phyloP scores from a whole-genome alignment of 2,329 filamentous ascomycete genomes.

The Fusarium humuli region DNA sequence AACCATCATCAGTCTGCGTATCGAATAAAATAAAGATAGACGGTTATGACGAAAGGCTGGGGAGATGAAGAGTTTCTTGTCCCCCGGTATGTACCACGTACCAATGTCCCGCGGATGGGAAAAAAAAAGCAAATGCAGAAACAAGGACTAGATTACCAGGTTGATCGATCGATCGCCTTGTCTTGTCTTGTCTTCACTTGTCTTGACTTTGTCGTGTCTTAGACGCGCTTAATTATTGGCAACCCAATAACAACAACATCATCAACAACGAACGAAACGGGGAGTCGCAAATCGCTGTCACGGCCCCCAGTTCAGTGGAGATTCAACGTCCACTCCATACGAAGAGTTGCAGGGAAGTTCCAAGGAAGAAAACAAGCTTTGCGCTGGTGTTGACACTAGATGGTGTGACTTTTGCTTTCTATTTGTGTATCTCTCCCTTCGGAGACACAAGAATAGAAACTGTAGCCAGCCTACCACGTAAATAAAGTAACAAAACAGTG shows the following conservation, averaged over 20 bases:
- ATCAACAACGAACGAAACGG: not conserved
- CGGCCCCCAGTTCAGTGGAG: constrained; percentile 31
- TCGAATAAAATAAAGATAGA: constrained; percentile 23
- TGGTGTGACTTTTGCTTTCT: constrained; percentile 24
- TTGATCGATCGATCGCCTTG: not conserved
- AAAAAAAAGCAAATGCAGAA: not conserved
- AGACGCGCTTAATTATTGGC: constrained; percentile 19
- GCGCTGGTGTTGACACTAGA: constrained; percentile 22
- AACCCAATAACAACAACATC: constrained; percentile 7
- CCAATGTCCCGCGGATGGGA: not conserved
- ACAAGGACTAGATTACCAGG: constrained; percentile 5
- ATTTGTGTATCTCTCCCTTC: constrained; percentile 4
- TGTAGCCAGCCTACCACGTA: constrained; percentile 14
- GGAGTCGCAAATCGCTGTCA: constrained; percentile 4
- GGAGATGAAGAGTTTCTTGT: not conserved
- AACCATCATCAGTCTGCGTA: constrained; percentile 1
- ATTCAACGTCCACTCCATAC: constrained; percentile 28
- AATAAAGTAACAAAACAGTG: constrained; percentile 1
- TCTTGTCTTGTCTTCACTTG: not conserved
- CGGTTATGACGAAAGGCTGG: constrained; percentile 19
- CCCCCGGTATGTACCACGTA: not conserved
- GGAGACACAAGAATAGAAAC: constrained; percentile 24
- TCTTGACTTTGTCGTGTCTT: not conserved
- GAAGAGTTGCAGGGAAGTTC: constrained; percentile 29
- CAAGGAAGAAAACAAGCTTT: constrained; percentile 33